Conservation (phyloP, 2,329 filamentous ascomycete species). For the Tolypocladium cylindrosporum region DNA sequence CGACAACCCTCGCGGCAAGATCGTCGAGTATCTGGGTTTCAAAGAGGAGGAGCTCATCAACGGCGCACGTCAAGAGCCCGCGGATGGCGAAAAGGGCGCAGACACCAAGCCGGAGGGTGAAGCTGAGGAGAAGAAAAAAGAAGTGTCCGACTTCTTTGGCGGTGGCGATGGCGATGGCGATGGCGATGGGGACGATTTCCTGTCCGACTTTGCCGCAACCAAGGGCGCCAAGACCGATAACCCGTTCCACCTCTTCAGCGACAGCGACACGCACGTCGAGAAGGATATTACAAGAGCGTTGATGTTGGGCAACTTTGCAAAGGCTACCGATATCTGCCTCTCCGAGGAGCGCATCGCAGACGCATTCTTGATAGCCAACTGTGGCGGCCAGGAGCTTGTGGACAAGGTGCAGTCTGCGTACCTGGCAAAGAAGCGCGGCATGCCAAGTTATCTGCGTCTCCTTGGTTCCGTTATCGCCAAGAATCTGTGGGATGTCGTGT, state of each 20-base stretch:
- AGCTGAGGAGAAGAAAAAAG: slow-evolving; percentile 42
- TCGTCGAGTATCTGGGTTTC: slow-evolving; percentile 88
- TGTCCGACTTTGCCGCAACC: slow-evolving; percentile 73
- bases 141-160: slow-evolving; percentile 74
- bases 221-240: slow-evolving; percentile 91
- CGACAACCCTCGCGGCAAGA: slow-evolving; percentile 73
- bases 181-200: slow-evolving; percentile 71
- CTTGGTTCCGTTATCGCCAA: slow-evolving; percentile 88
- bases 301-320: slow-evolving; percentile 83
- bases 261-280: slow-evolving; percentile 75
- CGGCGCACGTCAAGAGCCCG: slow-evolving; percentile 28
- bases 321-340: slow-evolving; percentile 79
- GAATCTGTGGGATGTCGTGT: slow-evolving; percentile 95
- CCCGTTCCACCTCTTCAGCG: slow-evolving; percentile 82
- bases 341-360: slow-evolving; percentile 87
- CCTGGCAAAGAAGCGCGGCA: slow-evolving; percentile 68
- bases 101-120: slow-evolving; percentile 21
- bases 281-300: slow-evolving; percentile 79
- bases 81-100: slow-evolving; percentile 15
- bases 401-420: slow-evolving; percentile 92
- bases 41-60: slow-evolving; percentile 46
- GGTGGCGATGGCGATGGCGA: slow-evolving; percentile 44
- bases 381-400: slow-evolving; percentile 83
- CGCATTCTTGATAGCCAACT: slow-evolving; percentile 96
- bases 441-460: slow-evolving; percentile 85